Evolutionary conservation across 73 alveolate genomes (phyloP), one percentile per base, ranked within the genome.

Genomic region (Effrenium voratum): DNA sequence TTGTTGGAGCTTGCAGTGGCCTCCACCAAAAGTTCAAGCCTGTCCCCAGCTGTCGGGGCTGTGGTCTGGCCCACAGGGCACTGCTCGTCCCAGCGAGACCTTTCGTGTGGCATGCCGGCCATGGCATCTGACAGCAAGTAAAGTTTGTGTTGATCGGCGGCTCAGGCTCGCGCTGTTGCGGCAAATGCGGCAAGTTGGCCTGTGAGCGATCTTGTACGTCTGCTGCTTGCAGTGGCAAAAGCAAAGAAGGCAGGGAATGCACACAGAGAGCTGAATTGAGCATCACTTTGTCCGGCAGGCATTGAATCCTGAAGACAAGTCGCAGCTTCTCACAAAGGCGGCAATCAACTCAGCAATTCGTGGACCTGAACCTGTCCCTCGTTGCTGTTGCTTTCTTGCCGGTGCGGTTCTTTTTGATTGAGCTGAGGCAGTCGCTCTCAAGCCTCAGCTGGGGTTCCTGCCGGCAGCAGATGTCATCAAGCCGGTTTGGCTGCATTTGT

Each of bases 201-300:
- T 0, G 98, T 91, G 47, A 91, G 98, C 63, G 98, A 91, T 32
- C 63, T 91, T 22, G 98, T 91, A n/a, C 98, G 98, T 26, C 70
- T 91, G 98, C 80, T 91, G 45, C 91, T 91, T 30, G 98, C 98
- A 36, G 80, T 91, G 77, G 98, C 98, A 40, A 91, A 91, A 82
- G 98, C 98, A 38, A 91, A 91, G 91, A 75, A 75, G 91, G 96
- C 87, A 32, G 34, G 34, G 44, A 5, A 28, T 8, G 47, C 34
- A 24, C 34, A 16, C 8, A 75, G 1, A 19, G 6, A 41, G 38
- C 40, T 0, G 12, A 41, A 41, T 41, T 3, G 3, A 5, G 32
- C 47, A 34, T 4, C 50, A 24, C 6, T 80, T 22, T 13, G 15
- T 13, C 57, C 4, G 44, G 8, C 49, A 90, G 96, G 98, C 98